Conservation (phyloP, 331 rosid genomes). For the Phaseolus coccineus region DNA sequence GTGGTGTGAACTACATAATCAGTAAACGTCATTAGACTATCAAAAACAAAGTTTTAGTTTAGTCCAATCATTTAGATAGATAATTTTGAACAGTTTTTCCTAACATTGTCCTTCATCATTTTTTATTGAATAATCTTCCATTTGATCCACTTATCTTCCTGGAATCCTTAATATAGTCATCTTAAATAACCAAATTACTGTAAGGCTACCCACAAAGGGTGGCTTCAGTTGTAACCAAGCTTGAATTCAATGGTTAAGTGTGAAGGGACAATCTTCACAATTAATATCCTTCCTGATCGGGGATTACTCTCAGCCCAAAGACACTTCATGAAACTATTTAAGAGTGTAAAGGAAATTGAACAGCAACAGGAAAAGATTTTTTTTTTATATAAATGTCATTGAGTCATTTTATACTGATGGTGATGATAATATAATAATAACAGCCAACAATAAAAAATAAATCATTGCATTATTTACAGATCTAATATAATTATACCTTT, state of each 20-base stretch:
- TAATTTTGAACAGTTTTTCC: background rate
- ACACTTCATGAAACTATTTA: background rate
- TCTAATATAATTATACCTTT: conserved; percentile 61
- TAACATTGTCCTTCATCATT: background rate
- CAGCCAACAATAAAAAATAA: background rate
- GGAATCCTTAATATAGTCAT: background rate
- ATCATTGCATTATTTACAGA: conserved; percentile 8
- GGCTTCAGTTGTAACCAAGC: background rate
- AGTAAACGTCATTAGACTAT: background rate
- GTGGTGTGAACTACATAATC: background rate
- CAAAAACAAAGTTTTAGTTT: background rate
- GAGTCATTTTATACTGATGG: background rate
- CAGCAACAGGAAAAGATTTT: background rate
- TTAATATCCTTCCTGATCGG: background rate
- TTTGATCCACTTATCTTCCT: background rate
- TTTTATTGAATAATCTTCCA: background rate
- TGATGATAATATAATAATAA: background rate
- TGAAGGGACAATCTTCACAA: background rate
- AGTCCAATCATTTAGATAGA: background rate
- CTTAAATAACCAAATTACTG: background rate
- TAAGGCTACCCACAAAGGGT: background rate
- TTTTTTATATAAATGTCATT: background rate
- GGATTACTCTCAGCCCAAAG: background rate
- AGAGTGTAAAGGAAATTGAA: background rate
- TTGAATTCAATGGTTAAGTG: conserved; percentile 6